Percentiles rank a stretch among this genome's conserved stretches.
Conservation (phyloP, 1,284 basidiomycete species). For the Trichosporon inkin region DNA sequence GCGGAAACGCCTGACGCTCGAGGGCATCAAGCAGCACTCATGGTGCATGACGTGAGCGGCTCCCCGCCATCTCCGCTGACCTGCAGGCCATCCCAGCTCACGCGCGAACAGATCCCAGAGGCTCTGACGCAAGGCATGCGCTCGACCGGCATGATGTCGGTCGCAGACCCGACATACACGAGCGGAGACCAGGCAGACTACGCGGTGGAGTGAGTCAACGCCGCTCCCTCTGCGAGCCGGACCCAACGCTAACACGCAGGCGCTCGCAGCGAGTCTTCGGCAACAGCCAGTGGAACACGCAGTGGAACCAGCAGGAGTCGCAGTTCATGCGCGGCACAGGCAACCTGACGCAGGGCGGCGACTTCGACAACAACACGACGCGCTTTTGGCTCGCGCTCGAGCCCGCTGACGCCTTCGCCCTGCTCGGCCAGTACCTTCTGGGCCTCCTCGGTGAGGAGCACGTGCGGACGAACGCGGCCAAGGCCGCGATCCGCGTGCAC, state of each 20-base stretch:
- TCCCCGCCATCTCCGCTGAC: neutral
- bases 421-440: slow-evolving; percentile 33
- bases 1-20: slow-evolving; percentile 63
- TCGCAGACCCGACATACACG: slow-evolving; percentile 58
- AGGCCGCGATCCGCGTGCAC: slow-evolving; percentile 26
- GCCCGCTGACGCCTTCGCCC: slow-evolving; percentile 27
- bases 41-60: slow-evolving; percentile 68
- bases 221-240: neutral
- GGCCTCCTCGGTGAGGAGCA: slow-evolving; percentile 22
- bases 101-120: slow-evolving; percentile 62
- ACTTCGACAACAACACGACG: slow-evolving; percentile 40
- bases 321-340: slow-evolving; percentile 49
- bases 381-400: slow-evolving; percentile 46
- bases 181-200: slow-evolving; percentile 36
- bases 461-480: slow-evolving; percentile 18
- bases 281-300: slow-evolving; percentile 33
- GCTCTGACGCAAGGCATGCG: slow-evolving; percentile 65
- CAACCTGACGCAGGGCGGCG: slow-evolving; percentile 47
- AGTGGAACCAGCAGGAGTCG: slow-evolving; percentile 45
- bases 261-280: slow-evolving; percentile 38
- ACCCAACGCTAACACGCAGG: slow-evolving; percentile 18
- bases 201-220: slow-evolving; percentile 29
- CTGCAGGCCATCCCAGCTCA: slow-evolving; percentile 55
- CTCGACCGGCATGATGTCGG: slow-evolving; percentile 61
- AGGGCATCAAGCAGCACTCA: slow-evolving; percentile 65